These are phyloP conservation scores for Eutrema heterophyllum DNA, from an alignment of 345 rosid genomes.

Conservation along the genomic window DNA sequence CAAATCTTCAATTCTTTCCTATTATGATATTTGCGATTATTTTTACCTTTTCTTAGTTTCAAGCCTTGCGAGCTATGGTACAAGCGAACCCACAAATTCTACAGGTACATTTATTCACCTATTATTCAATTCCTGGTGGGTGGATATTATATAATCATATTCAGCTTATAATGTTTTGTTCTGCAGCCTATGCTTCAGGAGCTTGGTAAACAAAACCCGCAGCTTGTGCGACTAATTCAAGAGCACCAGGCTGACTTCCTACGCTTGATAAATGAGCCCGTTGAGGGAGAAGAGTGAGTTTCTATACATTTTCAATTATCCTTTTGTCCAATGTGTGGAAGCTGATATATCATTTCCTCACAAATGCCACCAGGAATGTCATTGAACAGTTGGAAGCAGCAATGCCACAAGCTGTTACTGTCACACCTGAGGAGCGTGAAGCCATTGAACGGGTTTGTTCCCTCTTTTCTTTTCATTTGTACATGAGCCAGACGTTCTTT, in stretches of 20 bases:
- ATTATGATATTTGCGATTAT: neutral
- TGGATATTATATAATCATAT: neutral
- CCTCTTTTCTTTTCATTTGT: neutral
- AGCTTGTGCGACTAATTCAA: slow-evolving; percentile 78
- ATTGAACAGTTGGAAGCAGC: slow-evolving; percentile 65
- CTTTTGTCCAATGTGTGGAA: neutral
- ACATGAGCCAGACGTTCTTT: neutral
- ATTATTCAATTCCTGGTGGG: neutral
- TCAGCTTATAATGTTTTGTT: neutral
- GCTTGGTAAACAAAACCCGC: slow-evolving; percentile 89
- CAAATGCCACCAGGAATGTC: slow-evolving; percentile 43
- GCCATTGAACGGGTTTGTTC: slow-evolving; percentile 82
- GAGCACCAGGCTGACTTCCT: slow-evolving; percentile 91
- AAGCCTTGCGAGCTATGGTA: slow-evolving; percentile 83
- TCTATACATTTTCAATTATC: neutral
- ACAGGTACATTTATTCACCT: slow-evolving; percentile 42
- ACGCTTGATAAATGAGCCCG: slow-evolving; percentile 81
- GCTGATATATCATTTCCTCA: slow-evolving; percentile 1
- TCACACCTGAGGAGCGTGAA: slow-evolving; percentile 93
- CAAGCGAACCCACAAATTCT: slow-evolving; percentile 83
- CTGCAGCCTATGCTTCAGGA: slow-evolving; percentile 96
- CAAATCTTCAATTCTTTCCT: neutral
- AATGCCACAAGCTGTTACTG: slow-evolving; percentile 85
- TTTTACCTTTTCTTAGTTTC: slow-evolving; percentile 47
- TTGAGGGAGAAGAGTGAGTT: slow-evolving; percentile 91